Evolutionary conservation across 1,284 basidiomycete species (phyloP), one percentile per base, ranked within the genome.

Genomic region (Cutaneotrichosporon daszewskae): DNA sequence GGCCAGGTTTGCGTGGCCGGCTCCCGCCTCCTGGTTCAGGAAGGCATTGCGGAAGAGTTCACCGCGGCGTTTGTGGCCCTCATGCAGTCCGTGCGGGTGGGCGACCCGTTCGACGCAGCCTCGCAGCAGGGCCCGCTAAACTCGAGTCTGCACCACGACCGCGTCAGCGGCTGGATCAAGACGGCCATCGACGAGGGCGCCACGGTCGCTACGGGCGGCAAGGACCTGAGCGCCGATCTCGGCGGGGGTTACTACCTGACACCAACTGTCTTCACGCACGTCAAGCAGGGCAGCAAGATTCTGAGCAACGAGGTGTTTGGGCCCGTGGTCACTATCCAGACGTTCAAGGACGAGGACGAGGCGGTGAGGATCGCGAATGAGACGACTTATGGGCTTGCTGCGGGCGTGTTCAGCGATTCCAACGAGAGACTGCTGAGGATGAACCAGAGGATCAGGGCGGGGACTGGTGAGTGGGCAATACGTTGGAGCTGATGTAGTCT

Each of bases 111-210:
- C 57, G 82, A 88, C 60, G 81, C 85, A 35, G 73, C 74, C 32
- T 80, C 77, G 14, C 79, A 79, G 38, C 85, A 82, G 32, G 89
- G 89, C 3, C 89, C 90, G 18, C 75, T 92, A 61, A 82, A 89
- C 32, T 88, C 85, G 17, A 84, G 85, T 63, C 72, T 71, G 16
- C 92, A 97, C 69, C 87, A 84, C 59, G 88, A 95, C 67, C 84
- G 85, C 53, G 82, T 97, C 38, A 84, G 87, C 79, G 73, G 74
- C 14, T 96, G 91, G 68, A 92, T 98, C 59, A 85, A 92, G 58
- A 76, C 77, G 1, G 94, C 91, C 25, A 87, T 86, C 70, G 64
- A 79, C 53, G 83, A 87, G 62, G 92, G 92, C n/a, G 92, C 92
- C 18, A 84, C 79, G 55, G 72, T 84, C 20, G 72, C 81, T 26